Evolutionary conservation across 345 rosid species (phyloP), one percentile per base, ranked within the genome.

Genomic region (Ceriops tagal): DNA sequence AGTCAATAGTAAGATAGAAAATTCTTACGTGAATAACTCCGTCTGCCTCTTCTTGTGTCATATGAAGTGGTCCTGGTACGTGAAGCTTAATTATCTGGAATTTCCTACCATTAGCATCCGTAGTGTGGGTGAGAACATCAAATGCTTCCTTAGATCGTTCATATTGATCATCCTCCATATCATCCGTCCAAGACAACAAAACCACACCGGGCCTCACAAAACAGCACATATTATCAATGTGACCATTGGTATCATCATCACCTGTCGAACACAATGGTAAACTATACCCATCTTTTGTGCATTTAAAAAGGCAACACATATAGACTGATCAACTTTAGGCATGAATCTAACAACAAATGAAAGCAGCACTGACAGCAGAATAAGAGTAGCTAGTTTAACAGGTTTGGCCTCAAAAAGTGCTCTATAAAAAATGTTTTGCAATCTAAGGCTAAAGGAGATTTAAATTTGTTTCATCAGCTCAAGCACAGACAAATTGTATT

Each of bases 241-340:
- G 99, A 22, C 99, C 99, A 64, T 95, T 95, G 32, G 99, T 95
- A 78, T 95, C 99, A 77, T 95, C 96, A 81, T 92, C 99, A 73
- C 97, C 97, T 93, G 88, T 71, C 26, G 53, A 73, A 73, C 19
- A 18, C 16, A 47, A 64, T n/a, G 16, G 57, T 31, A 46, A n/a
- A 39, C 5, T 31, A 16, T 22, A n/a, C 52, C 60, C 73, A 69
- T 52, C 60, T 21, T 32, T 61, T 21, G 13, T 15, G n/a, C 15
- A 55, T 22, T 18, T 60, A 24, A 64, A 47, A 61, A 5, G 24
- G 28, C 10, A 63, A 43, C 8, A 10, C 21, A 30, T 30, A 11
- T 26, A n/a, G 26, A 27, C 15, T 58, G 19, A 20, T 34, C 24
- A 21, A 11, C 8, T 66, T 13, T 13, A 53, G 22, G 57, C 27